Conservation (phyloP, 345 rosid genomes). For the Lumnitzera littorea region DNA sequence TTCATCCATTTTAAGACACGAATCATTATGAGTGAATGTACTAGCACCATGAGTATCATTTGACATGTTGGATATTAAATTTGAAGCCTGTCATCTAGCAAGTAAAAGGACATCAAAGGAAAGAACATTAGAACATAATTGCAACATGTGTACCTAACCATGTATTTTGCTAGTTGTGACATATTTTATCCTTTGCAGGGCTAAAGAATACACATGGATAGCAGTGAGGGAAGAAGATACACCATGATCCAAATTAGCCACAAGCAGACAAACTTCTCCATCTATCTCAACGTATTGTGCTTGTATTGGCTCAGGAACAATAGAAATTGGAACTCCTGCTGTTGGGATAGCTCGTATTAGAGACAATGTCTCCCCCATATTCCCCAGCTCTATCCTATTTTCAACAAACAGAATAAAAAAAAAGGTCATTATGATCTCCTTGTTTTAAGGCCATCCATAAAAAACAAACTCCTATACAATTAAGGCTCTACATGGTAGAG, state of each 20-base stretch:
- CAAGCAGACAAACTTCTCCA: conserved; percentile 60
- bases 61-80: conserved; percentile 42
- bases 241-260: conserved; percentile 59
- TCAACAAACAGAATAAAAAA: too few relatives aligned
- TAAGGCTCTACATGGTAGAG: too few relatives aligned
- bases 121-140: conserved; percentile 59
- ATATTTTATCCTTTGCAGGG: conserved; percentile 77
- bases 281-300: conserved; percentile 76
- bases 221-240: conserved; percentile 56
- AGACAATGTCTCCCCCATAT: conserved; percentile 21
- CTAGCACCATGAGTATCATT: conserved; percentile 45
- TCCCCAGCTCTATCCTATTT: too few relatives aligned
- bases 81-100: conserved; percentile 71
- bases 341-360: conserved; percentile 72
- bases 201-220: conserved; percentile 61
- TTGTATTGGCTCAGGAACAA: conserved; percentile 94
- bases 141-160: conserved; percentile 77
- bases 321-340: conserved; percentile 75
- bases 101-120: conserved; percentile 60
- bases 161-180: conserved; percentile 61
- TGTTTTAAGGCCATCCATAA: too few relatives aligned
- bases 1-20: conserved; percentile 49
- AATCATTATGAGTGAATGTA: conserved; percentile 43
- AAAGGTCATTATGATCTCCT: too few relatives aligned
- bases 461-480: too few relatives aligned